Base-by-base conservation (phyloP, 805 yeast species). In the Pichia kluyveri region DNA sequence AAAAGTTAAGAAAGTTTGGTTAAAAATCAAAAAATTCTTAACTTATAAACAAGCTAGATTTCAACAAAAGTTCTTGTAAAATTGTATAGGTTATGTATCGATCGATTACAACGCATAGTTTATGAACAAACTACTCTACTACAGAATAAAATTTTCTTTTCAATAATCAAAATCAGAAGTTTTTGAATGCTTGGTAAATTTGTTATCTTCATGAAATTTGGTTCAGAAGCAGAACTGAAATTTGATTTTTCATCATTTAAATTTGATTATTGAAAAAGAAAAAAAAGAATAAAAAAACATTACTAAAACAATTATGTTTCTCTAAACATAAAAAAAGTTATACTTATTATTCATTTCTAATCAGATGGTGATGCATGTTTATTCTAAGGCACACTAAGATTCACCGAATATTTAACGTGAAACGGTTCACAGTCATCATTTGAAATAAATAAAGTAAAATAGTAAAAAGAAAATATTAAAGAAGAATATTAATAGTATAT, bases 321-420 rank as follows among this genome's bases (percentile, higher is more conserved):
- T 38, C 51, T 45, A 40, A 45, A 47, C 34, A 44, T 36, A 34
- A 34, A 10, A 10, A 30, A 11, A 30, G 6, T 11, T 30, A 11
- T 11, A 34, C 4, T 34, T 34, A 34, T 12, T 34, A 34, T 12
- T 34, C n/a, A 40, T 31, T 37, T 38, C 17, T 43, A 55, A 62
- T 86, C 96, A 87, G 96, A 84, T 87, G 96, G 96, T 87, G 95
- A 87, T 87, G 96, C 96, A 87, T 87, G 96, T 79, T 69, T 56
- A 77, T 82, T 86, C 85, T 69, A 69, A 84, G 93, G 82, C 81
- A 93, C 86, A 75, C 73, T 50, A 51, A 52, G 53, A 52, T 60
- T 63, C 68, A 59, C 68, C 63, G 57, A 58, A 56, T 56, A 56
- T 50, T 51, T 58, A 55, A 51, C 59, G 60, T 59, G 65, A 56